Conservation (phyloP, 2,329 filamentous ascomycete species). For the Chaetomiaceae sp. region DNA sequence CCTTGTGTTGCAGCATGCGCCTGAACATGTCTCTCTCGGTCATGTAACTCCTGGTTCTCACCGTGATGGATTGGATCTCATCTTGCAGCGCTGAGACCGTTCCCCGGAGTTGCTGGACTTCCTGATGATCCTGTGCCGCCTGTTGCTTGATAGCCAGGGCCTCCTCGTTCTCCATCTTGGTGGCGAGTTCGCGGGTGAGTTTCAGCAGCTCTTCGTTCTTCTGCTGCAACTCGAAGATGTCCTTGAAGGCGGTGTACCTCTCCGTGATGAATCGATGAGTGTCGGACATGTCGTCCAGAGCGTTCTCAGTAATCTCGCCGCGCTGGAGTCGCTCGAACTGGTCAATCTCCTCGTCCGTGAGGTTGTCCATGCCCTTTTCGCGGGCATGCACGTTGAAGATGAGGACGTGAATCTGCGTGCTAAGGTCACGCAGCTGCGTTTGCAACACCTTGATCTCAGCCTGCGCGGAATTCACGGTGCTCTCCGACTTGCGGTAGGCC, state of each 20-base stretch:
- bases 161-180: conserved; percentile 87
- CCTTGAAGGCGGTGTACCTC: conserved; percentile 82
- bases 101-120: conserved; percentile 53
- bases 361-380: conserved; percentile 68
- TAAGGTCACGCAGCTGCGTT: conserved; percentile 82
- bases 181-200: conserved; percentile 76
- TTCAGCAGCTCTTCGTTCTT: conserved; percentile 82
- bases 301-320: conserved; percentile 66
- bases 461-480: conserved; percentile 57
- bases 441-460: conserved; percentile 72
- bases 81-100: conserved; percentile 54
- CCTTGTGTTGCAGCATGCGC: conserved; percentile 75
- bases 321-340: conserved; percentile 72
- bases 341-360: conserved; percentile 64
- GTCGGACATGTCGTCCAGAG: conserved; percentile 68
- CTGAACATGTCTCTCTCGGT: conserved; percentile 97
- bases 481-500: conserved; percentile 70
- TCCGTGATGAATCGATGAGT: conserved; percentile 86
- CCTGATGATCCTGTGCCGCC: conserved; percentile 59
- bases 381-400: conserved; percentile 79
- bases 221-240: conserved; percentile 74
- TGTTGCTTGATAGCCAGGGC: conserved; percentile 61
- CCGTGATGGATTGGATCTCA: conserved; percentile 73
- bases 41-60: conserved; percentile 86
- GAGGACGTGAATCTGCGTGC: conserved; percentile 83